phyloP scores from a whole-genome alignment of 257 asterid species.

The Fraxinus pennsylvanica region DNA sequence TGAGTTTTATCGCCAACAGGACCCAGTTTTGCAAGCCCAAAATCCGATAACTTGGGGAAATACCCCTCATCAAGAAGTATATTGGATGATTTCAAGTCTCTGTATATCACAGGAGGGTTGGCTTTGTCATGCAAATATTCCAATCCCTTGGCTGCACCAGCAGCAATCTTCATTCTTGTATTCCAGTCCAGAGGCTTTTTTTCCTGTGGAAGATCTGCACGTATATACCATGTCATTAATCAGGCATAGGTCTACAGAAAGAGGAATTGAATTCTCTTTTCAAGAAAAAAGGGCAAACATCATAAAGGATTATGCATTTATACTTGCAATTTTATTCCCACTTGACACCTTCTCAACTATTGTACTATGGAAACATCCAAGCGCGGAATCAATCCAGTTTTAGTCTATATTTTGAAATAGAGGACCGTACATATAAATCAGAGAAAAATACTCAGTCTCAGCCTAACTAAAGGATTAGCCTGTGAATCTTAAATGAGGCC shows the following conservation, averaged over 20 bases:
- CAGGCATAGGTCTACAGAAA: not conserved
- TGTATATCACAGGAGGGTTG: conserved; percentile 68
- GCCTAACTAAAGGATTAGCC: not conserved
- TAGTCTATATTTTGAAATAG: not conserved
- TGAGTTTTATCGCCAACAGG: conserved; percentile 98
- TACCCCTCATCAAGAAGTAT: conserved; percentile 90
- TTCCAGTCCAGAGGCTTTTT: conserved; percentile 78
- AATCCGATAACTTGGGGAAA: conserved; percentile 90
- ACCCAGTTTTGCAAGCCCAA: conserved; percentile 98
- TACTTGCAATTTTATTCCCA: not conserved
- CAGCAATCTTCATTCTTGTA: conserved; percentile 62
- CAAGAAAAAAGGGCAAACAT: not conserved
- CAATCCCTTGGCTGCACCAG: conserved; percentile 66
- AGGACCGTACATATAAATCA: conserved; percentile 45
- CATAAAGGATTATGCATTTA: not conserved
- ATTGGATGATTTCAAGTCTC: conserved; percentile 90
- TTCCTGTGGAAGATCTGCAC: conserved; percentile 72
- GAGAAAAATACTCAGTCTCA: not conserved
- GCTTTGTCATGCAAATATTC: conserved; percentile 67
- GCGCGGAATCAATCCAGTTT: not conserved
- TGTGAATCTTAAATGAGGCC: not conserved
- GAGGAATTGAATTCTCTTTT: not conserved
- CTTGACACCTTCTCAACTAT: no score
- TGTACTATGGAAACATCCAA: no score
- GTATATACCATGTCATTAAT: not conserved